A percentile compares a stretch with the other conserved stretches of the same genome.
Conservation (phyloP, 306 rosid species). For the Castanea crenata region DNA sequence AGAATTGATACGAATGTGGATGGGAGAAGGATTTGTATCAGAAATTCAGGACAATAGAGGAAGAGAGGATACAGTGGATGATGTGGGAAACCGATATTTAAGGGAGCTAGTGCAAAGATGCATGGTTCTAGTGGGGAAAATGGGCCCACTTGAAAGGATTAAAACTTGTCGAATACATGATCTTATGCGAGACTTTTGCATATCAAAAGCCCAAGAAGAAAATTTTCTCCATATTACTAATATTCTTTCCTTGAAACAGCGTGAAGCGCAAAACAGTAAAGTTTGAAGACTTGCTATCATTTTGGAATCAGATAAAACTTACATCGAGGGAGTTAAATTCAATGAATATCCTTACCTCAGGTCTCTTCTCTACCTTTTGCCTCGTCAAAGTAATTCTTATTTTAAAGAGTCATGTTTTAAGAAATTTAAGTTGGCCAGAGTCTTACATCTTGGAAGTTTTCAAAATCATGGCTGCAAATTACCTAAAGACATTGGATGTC, state of each 20-base stretch:
- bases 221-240: conserved; percentile 35
- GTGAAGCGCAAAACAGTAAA: conserved; percentile 9
- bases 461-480: conserved; percentile 19
- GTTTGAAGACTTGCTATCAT: conserved; percentile 42
- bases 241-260: neutral
- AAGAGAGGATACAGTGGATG: conserved; percentile 34
- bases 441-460: conserved; percentile 44
- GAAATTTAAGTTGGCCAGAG: conserved; percentile 42
- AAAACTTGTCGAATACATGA: conserved; percentile 51
- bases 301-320: conserved; percentile 4
- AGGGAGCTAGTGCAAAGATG: conserved; percentile 46
- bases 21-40: conserved; percentile 15
- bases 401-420: conserved; percentile 32
- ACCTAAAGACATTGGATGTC: conserved; percentile 48
- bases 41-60: conserved; percentile 27
- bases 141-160: conserved; percentile 42
- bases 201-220: conserved; percentile 38
- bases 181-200: conserved; percentile 49
- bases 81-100: conserved; percentile 35
- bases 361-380: conserved; percentile 41
- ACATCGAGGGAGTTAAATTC: neutral
- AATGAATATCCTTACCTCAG: conserved; percentile 32
- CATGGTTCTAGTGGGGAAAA: conserved; percentile 39
- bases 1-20: too few relatives aligned
- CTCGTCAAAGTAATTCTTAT: conserved; percentile 13